Evolutionary conservation across 805 yeast genomes (phyloP).

Genomic region (Yamadazyma kitorensis): DNA sequence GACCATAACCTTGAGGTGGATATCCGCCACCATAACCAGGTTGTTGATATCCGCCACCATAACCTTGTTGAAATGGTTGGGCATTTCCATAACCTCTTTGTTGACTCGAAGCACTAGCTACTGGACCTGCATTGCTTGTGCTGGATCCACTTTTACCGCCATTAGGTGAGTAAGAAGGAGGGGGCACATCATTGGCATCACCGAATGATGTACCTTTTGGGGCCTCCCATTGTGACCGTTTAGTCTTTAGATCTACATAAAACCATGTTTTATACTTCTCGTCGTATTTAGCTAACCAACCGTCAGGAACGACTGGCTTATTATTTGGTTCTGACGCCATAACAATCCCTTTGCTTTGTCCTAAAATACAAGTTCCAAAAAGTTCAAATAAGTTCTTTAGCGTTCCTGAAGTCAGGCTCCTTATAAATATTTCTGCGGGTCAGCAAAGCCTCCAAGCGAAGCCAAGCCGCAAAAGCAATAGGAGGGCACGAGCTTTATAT

Average conservation of each 20-base stretch:
- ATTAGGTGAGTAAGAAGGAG: slow-evolving; percentile 27
- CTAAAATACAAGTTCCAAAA: too few species aligned
- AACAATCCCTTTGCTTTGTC: too few species aligned
- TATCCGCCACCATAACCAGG: slow-evolving; percentile 13
- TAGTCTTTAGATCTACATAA: slow-evolving; percentile 70
- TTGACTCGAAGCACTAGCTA: background rate
- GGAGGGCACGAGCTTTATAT: too few species aligned
- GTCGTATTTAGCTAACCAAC: slow-evolving; percentile 76
- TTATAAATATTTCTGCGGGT: too few species aligned
- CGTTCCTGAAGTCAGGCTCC: too few species aligned
- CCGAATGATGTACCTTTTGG: slow-evolving; percentile 52
- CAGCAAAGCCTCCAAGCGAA: too few species aligned
- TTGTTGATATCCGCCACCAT: slow-evolving; percentile 9
- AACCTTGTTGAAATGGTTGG: slow-evolving; percentile 11
- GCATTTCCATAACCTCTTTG: slow-evolving; percentile 2
- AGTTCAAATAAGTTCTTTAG: too few species aligned
- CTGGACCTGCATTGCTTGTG: background rate
- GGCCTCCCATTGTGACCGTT: slow-evolving; percentile 87
- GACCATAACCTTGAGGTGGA: slow-evolving; percentile 22
- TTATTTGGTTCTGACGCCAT: slow-evolving; percentile 22
- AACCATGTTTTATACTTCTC: slow-evolving; percentile 71
- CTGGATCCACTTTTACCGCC: background rate
- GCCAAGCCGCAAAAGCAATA: too few species aligned
- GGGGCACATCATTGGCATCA: slow-evolving; percentile 28
- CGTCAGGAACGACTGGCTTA: slow-evolving; percentile 57